These are phyloP conservation scores for Cubamyces sp. DNA, from an alignment of 768 basidiomycete genomes.

Conservation along the genomic window DNA sequence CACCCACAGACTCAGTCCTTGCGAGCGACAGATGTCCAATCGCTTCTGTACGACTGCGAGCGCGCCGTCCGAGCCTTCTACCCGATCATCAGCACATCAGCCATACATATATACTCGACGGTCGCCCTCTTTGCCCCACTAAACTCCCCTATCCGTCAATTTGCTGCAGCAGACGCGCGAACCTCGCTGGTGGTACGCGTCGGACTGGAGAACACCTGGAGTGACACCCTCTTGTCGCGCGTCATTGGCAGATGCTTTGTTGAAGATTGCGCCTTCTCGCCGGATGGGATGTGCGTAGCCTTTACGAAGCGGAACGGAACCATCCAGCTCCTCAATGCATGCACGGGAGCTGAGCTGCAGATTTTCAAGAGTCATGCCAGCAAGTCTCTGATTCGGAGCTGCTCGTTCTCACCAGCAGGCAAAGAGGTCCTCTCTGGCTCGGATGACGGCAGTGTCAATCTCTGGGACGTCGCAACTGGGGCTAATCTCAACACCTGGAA, in stretches of 20 bases:
- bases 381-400: no score
- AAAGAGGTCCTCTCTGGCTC: slow-evolving; percentile 6
- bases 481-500: background rate
- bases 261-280: no score
- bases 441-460: background rate
- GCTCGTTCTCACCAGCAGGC: slow-evolving; percentile 13
- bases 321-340: slow-evolving; percentile 13
- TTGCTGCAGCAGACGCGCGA: background rate
- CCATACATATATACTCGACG: slow-evolving; percentile 18
- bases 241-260: no score
- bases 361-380: no score
- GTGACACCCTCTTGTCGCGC: background rate
- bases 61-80: slow-evolving; percentile 18
- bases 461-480: slow-evolving; percentile 14
- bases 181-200: background rate
- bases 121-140: slow-evolving; percentile 6
- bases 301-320: background rate
- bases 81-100: slow-evolving; percentile 17
- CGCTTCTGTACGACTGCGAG: slow-evolving; percentile 18
- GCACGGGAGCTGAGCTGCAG: background rate
- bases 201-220: background rate
- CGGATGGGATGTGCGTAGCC: slow-evolving; percentile 1
- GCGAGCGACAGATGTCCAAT: background rate
- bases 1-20: background rate
- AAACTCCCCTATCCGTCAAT: background rate